Percentiles rank a stretch among this genome's conserved stretches.
Conservation (phyloP, 257 asterid genomes). For the Plantago ovata region DNA sequence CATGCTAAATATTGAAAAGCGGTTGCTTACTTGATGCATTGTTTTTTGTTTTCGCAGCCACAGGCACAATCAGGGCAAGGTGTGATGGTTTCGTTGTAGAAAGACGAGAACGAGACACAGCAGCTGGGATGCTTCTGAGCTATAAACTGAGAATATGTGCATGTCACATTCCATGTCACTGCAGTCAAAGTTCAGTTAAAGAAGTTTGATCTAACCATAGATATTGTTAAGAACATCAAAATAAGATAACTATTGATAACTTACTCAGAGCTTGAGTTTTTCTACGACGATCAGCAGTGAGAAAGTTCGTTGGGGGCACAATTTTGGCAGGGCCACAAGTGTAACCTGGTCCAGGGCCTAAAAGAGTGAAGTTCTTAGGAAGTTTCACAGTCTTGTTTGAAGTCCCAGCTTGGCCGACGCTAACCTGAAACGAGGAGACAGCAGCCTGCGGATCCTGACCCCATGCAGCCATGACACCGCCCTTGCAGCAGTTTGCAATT, state of each 20-base stretch:
- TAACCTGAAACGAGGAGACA: slow-evolving; percentile 56
- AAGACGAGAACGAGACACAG: slow-evolving; percentile 76
- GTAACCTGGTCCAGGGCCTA: slow-evolving; percentile 74
- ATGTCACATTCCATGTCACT: slow-evolving; percentile 87
- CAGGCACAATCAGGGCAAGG: slow-evolving; percentile 70
- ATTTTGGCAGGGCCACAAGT: slow-evolving; percentile 81
- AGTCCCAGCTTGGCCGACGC: slow-evolving; percentile 77
- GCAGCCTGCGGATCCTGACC: slow-evolving; percentile 62
- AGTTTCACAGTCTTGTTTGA: slow-evolving; percentile 67
- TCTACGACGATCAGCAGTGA: slow-evolving; percentile 63
- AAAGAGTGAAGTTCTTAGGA: slow-evolving; percentile 68
- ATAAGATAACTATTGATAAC: slow-evolving; percentile 9
- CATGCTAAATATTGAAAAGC: background rate
- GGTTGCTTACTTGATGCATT: slow-evolving; percentile 50
- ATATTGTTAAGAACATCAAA: background rate
- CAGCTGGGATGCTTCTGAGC: slow-evolving; percentile 67
- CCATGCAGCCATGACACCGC: slow-evolving; percentile 68
- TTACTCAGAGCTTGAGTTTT: slow-evolving; percentile 71
- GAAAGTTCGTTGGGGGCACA: slow-evolving; percentile 62
- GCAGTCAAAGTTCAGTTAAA: slow-evolving; percentile 11
- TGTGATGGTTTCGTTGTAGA: slow-evolving; percentile 75
- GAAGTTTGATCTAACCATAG: background rate
- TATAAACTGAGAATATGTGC: slow-evolving; percentile 70
- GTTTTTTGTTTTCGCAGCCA: slow-evolving; percentile 63
- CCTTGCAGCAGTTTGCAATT: slow-evolving; percentile 68